These are phyloP conservation scores for Hypoxylon cercidicola DNA, from an alignment of 495 filamentous ascomycete genomes.

Conservation along the genomic window DNA sequence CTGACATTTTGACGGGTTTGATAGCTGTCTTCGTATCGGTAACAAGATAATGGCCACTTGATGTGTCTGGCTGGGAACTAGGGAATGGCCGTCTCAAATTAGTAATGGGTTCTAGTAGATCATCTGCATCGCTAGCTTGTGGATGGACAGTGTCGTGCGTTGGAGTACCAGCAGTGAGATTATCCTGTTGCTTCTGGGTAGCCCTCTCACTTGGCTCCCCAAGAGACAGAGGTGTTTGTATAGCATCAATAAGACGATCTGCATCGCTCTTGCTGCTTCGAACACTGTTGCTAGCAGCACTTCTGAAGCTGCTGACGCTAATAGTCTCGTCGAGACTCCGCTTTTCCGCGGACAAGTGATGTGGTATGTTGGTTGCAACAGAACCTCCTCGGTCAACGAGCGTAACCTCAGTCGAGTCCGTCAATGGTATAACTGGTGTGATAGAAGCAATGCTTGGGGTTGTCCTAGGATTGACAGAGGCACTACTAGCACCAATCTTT, in stretches of 20 bases:
- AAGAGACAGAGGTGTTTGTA: slow-evolving; percentile 68
- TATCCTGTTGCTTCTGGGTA: slow-evolving; percentile 35
- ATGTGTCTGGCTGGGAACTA: slow-evolving; percentile 11
- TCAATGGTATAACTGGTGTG: slow-evolving; percentile 46
- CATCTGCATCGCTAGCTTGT: neutral
- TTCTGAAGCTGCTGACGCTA: slow-evolving; percentile 64
- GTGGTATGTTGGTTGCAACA: slow-evolving; percentile 22
- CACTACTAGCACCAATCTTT: slow-evolving; percentile 18
- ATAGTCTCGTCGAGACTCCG: slow-evolving; percentile 54
- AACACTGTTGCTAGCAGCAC: slow-evolving; percentile 62
- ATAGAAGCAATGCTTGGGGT: slow-evolving; percentile 39
- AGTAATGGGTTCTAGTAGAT: slow-evolving; percentile 1
- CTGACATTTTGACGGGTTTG: slow-evolving; percentile 52
- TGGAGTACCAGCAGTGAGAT: slow-evolving; percentile 29
- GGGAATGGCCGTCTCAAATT: slow-evolving; percentile 4
- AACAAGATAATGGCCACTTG: slow-evolving; percentile 43
- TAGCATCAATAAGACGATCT: slow-evolving; percentile 78
- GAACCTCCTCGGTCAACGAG: slow-evolving; percentile 61
- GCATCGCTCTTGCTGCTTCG: slow-evolving; percentile 73
- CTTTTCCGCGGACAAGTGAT: slow-evolving; percentile 26
- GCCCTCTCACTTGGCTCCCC: slow-evolving; percentile 51
- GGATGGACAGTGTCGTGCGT: slow-evolving; percentile 2
- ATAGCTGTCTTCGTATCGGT: slow-evolving; percentile 51
- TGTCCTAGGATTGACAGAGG: slow-evolving; percentile 25
- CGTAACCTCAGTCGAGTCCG: slow-evolving; percentile 63